Evolutionary conservation across 345 rosid genomes (phyloP), one percentile per base, ranked within the genome.

Genomic region (Raphanus raphanistrum): DNA sequence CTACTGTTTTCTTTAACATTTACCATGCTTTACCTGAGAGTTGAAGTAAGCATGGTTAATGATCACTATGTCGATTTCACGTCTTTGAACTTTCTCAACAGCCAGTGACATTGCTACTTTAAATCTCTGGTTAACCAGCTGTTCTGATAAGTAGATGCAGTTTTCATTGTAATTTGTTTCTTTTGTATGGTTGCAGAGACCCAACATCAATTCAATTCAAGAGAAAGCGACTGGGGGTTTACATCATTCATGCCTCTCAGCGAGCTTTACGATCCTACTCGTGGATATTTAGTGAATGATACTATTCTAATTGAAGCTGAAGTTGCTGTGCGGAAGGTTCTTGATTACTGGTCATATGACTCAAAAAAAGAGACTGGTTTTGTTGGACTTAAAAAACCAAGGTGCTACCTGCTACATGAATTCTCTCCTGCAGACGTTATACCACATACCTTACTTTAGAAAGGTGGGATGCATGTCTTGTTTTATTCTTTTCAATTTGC

Each of bases 391-490:
- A 29, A 94, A 94, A 85, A 94, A 94, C 84, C 98, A 94, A 84
- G 98, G 98, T 77, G 98, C 98, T 12, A 94, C 98, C 70, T 94
- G 98, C 77, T 94, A 94, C 82, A 92, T 94, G 98, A 94, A 94
- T 83, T 94, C 98, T 79, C 92, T 94, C 52, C 83, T 94, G 58
- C 98, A 94, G 80, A 90, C 97, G 29, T 81, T 90, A 65, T 94
- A 88, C 79, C 98, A 94, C 63, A 86, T 90, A 75, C 97, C 97
- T 10, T 90, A 90, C 87, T 92, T 94, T 83, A 88, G 97, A 86
- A 94, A 92, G 97, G 98, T 92, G 54, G 16, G 83, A 64, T 72
- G 70, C 54, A 31, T 55, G 68, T 54, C 41, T 55, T 70, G 69
- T 41, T 67, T 74, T 66, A 3, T 73, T 74, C 25, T 17, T 32